phyloP scores from a whole-genome alignment of 2,329 filamentous ascomycete genomes.

The Penicillium sp. region DNA sequence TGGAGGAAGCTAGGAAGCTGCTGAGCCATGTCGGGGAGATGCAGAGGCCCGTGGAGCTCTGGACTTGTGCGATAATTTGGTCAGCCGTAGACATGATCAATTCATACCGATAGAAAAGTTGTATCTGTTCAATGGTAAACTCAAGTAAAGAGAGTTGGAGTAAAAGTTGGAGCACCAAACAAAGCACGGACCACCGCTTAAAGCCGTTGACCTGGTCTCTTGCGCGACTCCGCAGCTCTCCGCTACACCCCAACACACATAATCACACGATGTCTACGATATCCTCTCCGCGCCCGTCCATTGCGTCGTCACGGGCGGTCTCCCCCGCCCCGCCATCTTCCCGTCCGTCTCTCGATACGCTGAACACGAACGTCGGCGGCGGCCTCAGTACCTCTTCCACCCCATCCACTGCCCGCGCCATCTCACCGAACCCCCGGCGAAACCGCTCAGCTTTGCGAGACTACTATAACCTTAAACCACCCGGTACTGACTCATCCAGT shows the following conservation, averaged over 20 bases:
- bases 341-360: slow-evolving; percentile 68
- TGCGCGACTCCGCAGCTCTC: slow-evolving; percentile 4
- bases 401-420: slow-evolving; percentile 43
- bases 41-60: slow-evolving; percentile 54
- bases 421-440: slow-evolving; percentile 50
- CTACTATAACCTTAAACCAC: slow-evolving; percentile 81
- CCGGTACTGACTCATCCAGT: slow-evolving; percentile 33
- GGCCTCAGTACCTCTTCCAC: slow-evolving; percentile 46
- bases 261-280: slow-evolving; percentile 56
- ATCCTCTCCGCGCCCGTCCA: slow-evolving; percentile 61
- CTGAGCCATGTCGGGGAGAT: slow-evolving; percentile 65
- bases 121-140: not conserved
- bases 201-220: slow-evolving; percentile 15
- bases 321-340: slow-evolving; percentile 70
- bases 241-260: not conserved
- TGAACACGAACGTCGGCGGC: slow-evolving; percentile 56
- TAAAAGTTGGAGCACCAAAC: not conserved
- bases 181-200: slow-evolving; percentile 31
- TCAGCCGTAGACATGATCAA: slow-evolving; percentile 28
- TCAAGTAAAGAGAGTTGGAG: not conserved
- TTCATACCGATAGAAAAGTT: not conserved
- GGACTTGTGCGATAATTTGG: slow-evolving; percentile 56
- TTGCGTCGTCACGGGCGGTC: slow-evolving; percentile 56
- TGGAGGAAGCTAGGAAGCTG: slow-evolving; percentile 59
- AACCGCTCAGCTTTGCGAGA: slow-evolving; percentile 88